Base-by-base conservation (phyloP, 1,284 basidiomycete genomes). In the Lignosus rhinocerotis region DNA sequence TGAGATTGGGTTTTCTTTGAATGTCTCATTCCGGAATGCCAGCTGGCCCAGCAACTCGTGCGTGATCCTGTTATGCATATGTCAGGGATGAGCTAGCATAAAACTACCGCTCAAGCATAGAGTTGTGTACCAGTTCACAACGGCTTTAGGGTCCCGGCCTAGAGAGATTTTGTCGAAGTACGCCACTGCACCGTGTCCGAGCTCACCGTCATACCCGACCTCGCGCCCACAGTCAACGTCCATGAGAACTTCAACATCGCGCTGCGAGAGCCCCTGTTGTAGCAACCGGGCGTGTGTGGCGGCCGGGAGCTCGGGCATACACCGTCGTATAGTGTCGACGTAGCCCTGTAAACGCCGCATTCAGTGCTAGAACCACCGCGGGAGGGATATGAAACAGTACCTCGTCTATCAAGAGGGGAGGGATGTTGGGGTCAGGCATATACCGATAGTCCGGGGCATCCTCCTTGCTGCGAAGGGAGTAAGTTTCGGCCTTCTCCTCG, bases 351-450 rank as follows among this genome's bases (percentile, higher is more conserved):
- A 44, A 45, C 10, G 32, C 5, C 31, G 48, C 10, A 7, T n/a
- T 59, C 30, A 60, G 53, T n/a, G 10, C 5, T 8, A 41, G 25
- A 25, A 25, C 14, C 43, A 45, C 43, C 25, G 21, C 10, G 25
- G 34, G 11, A 21, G 6, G n/a, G 16, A 25, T 32, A 6, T 31
- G 39, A 16, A 33, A 39, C 57, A 39, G 44, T 55, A 88, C 90
- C 65, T 83, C 70, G 56, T 81, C 78, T n/a, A 98, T 72, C 30
- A 86, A 69, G 5, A 96, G 72, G 0, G 90, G 85, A 0, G 94
- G 93, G 0, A 99, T 75, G 70, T 99, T 98, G 0, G 94, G 88
- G 71, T 99, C 97, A 0, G 97, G 97, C 94, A 99, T 96, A 76
- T 98, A 99, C 7, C 96, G 83, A 72, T 99, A 99, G 71, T 99